Conservation (phyloP, 148 eudicot genomes). For the Linanthus parryae region DNA sequence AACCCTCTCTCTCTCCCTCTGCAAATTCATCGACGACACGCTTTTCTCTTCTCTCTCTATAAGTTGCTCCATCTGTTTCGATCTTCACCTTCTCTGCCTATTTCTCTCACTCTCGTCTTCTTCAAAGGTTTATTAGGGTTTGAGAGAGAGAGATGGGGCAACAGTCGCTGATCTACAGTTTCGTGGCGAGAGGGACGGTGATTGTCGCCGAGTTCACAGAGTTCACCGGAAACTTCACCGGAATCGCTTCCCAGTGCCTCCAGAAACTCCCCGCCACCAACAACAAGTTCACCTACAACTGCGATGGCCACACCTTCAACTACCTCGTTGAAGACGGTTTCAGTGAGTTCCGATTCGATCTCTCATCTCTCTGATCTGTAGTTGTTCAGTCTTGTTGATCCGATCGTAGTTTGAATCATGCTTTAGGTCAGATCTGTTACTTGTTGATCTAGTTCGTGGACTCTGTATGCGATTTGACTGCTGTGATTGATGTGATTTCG, state of each 20-base stretch:
- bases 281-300: slow-evolving; percentile 46
- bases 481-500: neutral
- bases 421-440: no score
- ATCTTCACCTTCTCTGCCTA: neutral
- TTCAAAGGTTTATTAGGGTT: slow-evolving; percentile 11
- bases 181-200: slow-evolving; percentile 42
- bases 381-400: neutral
- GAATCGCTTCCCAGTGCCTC: slow-evolving; percentile 40
- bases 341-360: slow-evolving; percentile 15
- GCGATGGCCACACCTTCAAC: slow-evolving; percentile 46
- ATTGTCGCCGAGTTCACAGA: slow-evolving; percentile 43
- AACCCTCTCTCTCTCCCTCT: neutral
- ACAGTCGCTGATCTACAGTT: slow-evolving; percentile 45
- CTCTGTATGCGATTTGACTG: neutral
- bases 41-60: neutral
- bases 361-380: neutral
- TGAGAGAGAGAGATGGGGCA: slow-evolving; percentile 26
- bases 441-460: neutral
- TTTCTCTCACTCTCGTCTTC: slow-evolving; percentile 10
- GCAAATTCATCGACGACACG: slow-evolving; percentile 6
- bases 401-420: no score
- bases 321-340: slow-evolving; percentile 42
- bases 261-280: slow-evolving; percentile 44
- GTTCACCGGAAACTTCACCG: slow-evolving; percentile 45
- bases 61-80: neutral